A percentile compares a stretch with the other conserved stretches of the same genome.
phyloP scores from a whole-genome alignment of 768 basidiomycete species.

The Grammothele lineata region DNA sequence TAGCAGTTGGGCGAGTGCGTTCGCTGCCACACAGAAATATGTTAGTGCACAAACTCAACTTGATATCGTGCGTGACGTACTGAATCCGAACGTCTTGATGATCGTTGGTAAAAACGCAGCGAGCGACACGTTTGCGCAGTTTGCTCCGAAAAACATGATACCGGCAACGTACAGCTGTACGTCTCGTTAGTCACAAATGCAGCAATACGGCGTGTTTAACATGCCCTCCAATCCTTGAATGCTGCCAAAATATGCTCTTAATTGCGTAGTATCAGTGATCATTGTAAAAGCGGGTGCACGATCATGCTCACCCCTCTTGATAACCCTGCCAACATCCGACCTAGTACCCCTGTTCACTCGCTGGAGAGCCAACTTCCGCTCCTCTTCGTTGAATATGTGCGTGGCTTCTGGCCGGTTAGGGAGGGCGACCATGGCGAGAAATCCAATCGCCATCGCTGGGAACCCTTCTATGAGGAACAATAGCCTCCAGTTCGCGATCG shows the following conservation, averaged over 20 bases:
- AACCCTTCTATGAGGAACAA: conserved; percentile 76
- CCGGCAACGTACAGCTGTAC: conserved; percentile 59
- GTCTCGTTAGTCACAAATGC: not conserved
- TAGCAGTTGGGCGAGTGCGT: conserved; percentile 61
- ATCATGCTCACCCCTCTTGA: conserved; percentile 51
- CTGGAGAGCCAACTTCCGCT: conserved; percentile 58
- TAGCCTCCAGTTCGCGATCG: conserved; percentile 53
- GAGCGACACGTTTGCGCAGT: conserved; percentile 70
- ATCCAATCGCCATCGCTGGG: conserved; percentile 60
- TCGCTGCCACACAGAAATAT: too few relatives aligned
- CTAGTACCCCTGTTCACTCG: conserved; percentile 64
- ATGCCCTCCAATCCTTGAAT: conserved; percentile 59
- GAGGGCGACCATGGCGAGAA: conserved; percentile 51
- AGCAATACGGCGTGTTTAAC: conserved; percentile 18
- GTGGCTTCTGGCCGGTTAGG: conserved; percentile 75
- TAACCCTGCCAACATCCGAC: conserved; percentile 58
- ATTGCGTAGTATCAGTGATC: conserved; percentile 40
- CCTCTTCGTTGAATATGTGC: conserved; percentile 43
- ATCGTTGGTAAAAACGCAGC: conserved; percentile 84
- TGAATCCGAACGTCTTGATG: conserved; percentile 63
- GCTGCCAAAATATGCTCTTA: conserved; percentile 65
- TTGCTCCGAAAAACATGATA: conserved; percentile 74
- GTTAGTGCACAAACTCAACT: conserved; percentile 1
- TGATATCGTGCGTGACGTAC: conserved; percentile 44
- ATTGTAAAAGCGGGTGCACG: not conserved